These are phyloP conservation scores for Prunus mongolica DNA, from an alignment of 306 rosid species.

Conservation along the genomic window DNA sequence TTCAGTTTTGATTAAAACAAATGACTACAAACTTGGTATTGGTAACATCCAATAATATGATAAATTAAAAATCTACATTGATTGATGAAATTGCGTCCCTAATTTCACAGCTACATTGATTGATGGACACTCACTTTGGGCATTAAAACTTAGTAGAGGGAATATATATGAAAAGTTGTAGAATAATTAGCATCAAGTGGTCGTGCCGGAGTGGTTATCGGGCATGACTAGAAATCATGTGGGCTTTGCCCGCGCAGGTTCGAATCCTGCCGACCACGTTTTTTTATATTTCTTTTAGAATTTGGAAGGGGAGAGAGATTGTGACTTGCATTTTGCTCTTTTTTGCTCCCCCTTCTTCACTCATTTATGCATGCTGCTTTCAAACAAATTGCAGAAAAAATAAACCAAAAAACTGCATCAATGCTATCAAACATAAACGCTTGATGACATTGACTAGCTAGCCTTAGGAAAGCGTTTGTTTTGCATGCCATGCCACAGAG, in stretches of 20 bases:
- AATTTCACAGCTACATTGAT: no score
- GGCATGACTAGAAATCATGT: conserved; percentile 34
- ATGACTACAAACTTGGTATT: no score
- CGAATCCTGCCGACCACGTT: conserved; percentile 30
- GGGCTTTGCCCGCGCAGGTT: conserved; percentile 35
- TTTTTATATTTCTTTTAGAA: not conserved
- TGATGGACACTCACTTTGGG: no score
- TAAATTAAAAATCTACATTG: no score
- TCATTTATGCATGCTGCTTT: not conserved
- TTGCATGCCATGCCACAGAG: no score
- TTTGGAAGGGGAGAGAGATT: no score
- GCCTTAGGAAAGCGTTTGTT: not conserved
- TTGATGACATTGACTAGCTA: not conserved
- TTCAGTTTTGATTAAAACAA: no score
- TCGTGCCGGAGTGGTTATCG: conserved; percentile 36
- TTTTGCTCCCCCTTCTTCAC: not conserved
- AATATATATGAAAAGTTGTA: not conserved
- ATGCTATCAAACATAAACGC: not conserved
- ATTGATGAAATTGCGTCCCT: no score
- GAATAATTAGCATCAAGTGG: accelerated
- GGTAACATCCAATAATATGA: no score
- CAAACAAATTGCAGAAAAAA: not conserved
- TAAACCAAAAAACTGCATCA: not conserved
- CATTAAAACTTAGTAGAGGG: no score
- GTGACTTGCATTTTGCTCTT: not conserved